Percentiles rank a stretch among this genome's conserved stretches.
Evolutionary conservation across 768 basidiomycete genomes (phyloP).

Genomic region (Cystobasidium tubakii): DNA sequence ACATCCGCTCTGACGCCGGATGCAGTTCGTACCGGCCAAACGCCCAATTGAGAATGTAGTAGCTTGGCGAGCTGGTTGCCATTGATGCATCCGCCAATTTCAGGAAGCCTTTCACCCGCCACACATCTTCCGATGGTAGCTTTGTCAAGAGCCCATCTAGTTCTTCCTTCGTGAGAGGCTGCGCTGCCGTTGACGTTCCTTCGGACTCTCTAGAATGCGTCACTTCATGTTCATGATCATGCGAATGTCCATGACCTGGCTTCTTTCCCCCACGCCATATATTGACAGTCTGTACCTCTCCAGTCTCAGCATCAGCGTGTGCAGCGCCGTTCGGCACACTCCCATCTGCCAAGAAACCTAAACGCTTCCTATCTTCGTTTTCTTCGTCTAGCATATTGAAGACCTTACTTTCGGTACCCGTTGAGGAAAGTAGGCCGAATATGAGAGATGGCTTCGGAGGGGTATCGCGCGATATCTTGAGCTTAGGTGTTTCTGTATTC

Average conservation of each 20-base stretch:
- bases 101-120: conserved; percentile 83
- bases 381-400: conserved; percentile 38
- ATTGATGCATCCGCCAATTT: conserved; percentile 51
- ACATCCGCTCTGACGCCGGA: conserved; percentile 47
- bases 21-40: conserved; percentile 76
- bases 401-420: conserved; percentile 30
- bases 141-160: conserved; percentile 55
- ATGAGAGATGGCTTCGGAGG: conserved; percentile 69
- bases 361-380: conserved; percentile 38
- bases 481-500: conserved; percentile 82
- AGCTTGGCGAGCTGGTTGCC: conserved; percentile 47
- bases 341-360: neutral
- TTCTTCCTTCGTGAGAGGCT: conserved; percentile 47
- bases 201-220: neutral
- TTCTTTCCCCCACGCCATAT: conserved; percentile 54
- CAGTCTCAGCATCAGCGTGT: conserved; percentile 57
- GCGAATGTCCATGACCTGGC: conserved; percentile 38
- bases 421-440: conserved; percentile 63
- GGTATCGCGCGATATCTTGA: conserved; percentile 59
- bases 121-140: conserved; percentile 65
- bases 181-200: neutral
- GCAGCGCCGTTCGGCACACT: conserved; percentile 20
- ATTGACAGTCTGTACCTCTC: conserved; percentile 74
- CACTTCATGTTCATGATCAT: conserved; percentile 39
- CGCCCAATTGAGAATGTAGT: conserved; percentile 76